Base-by-base conservation (phyloP, 164 flowering plant genomes). In the Stephania cephalantha region DNA sequence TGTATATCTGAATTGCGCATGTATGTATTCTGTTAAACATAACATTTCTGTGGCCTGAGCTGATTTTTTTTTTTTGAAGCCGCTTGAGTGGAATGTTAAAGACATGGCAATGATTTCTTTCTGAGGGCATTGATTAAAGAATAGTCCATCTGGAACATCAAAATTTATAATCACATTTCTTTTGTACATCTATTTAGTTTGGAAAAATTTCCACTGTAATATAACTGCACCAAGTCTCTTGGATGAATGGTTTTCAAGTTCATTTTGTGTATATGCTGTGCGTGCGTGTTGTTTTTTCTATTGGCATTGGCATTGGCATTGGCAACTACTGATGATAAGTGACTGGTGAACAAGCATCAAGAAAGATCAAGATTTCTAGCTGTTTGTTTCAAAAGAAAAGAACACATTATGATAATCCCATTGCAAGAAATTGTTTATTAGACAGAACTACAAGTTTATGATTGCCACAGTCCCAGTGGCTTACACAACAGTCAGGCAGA, bases 381-480 rank as follows among this genome's bases (percentile, higher is more conserved):
- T 71, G 9, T 58, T 55, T 12, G 18, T 52, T 35, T 52, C 13
- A 52, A 50, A 52, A 10, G 7, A 9, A 7, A 58, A 35, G 6
- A 53, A 46, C 42, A 25, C 15, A 50, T 48, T 71, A 22, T 55
- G 22, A 52, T 71, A 71, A 0, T 73, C 79, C 61, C 73, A 46
- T 22, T 31, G 58, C 72, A 61, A 70, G 31, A 63, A 52, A 69
- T 4, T 70, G 82, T 80, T 85, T 83, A 25, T 78, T 75, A 78
- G 81, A 68, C 80, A 81, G 77, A 44, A 81, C 76, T 79, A 78
- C 76, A 81, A 71, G 81, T 81, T 73, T 10, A 80, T 68, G 78
- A 79, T 73, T 83, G 80, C 83, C 82, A 86, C 82, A 82, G 85
- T 81, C 79, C 81, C 79, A 82, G 80, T 73, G 80, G 75, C 80